Evolutionary conservation across 495 filamentous ascomycete genomes (phyloP).

Genomic region (Lasiosphaeriaceae sp.): DNA sequence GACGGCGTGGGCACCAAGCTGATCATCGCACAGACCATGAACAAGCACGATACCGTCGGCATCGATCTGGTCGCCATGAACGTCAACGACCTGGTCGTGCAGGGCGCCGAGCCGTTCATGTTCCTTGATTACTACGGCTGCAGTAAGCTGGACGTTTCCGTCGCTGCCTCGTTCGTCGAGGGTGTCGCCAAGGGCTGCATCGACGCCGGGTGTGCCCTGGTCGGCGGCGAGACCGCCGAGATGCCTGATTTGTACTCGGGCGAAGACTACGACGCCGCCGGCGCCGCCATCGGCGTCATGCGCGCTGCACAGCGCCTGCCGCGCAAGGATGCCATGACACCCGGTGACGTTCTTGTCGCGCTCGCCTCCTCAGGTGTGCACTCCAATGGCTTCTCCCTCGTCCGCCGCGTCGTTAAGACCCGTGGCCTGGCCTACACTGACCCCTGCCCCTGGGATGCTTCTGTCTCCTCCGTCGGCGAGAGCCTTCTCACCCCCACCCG

Average conservation of each 20-base stretch:
- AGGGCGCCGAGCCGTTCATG: slow-evolving; percentile 88
- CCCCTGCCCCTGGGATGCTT: slow-evolving; percentile 65
- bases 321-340: slow-evolving; percentile 65
- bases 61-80: slow-evolving; percentile 98
- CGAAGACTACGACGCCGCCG: slow-evolving; percentile 86
- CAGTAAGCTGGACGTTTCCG: slow-evolving; percentile 70
- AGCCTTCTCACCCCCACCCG: slow-evolving; percentile 74
- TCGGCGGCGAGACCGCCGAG: slow-evolving; percentile 95
- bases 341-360: slow-evolving; percentile 80
- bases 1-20: slow-evolving; percentile 97
- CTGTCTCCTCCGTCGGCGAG: slow-evolving; percentile 53
- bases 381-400: slow-evolving; percentile 92
- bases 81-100: slow-evolving; percentile 94
- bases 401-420: slow-evolving; percentile 77
- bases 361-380: slow-evolving; percentile 80
- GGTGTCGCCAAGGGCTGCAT: slow-evolving; percentile 83
- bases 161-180: slow-evolving; percentile 76
- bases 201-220: slow-evolving; percentile 77
- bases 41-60: slow-evolving; percentile 87
- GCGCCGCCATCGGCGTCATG: slow-evolving; percentile 82
- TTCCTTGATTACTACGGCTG: slow-evolving; percentile 97
- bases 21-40: slow-evolving; percentile 83
- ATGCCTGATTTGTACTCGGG: slow-evolving; percentile 89
- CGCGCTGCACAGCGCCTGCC: slow-evolving; percentile 66
- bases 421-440: slow-evolving; percentile 65